phyloP scores from a whole-genome alignment of 2,329 filamentous ascomycete species.

The Claviceps digitariae region DNA sequence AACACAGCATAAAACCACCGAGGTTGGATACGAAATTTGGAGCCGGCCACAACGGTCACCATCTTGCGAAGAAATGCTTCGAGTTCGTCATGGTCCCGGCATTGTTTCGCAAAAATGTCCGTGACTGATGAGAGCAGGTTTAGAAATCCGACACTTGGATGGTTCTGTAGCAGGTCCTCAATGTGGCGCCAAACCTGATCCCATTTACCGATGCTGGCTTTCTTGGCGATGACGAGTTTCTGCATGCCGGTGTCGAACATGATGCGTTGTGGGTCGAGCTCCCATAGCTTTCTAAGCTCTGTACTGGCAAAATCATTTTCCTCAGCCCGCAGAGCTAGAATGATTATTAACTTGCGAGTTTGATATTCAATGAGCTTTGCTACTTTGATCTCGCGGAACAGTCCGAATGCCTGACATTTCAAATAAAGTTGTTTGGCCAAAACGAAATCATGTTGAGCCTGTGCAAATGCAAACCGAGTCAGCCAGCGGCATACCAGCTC shows the following conservation, averaged over 20 bases:
- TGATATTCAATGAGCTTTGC: slow-evolving; percentile 13
- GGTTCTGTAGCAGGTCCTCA: slow-evolving; percentile 10
- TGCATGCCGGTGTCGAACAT: slow-evolving; percentile 16
- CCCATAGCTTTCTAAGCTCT: slow-evolving; percentile 14
- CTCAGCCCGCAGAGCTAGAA: slow-evolving; percentile 15
- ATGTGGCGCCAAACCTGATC: slow-evolving; percentile 11
- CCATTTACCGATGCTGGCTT: slow-evolving; percentile 18
- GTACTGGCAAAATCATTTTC: slow-evolving; percentile 14
- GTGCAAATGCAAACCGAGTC: slow-evolving; percentile 1
- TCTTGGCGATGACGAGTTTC: slow-evolving; percentile 13
- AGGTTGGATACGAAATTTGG: slow-evolving; percentile 15
- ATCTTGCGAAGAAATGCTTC: slow-evolving; percentile 17
- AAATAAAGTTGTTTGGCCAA: slow-evolving; percentile 15
- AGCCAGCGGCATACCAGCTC: slow-evolving; percentile 8
- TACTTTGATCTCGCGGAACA: slow-evolving; percentile 12
- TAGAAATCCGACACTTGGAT: slow-evolving; percentile 13
- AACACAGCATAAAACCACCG: slow-evolving; percentile 18
- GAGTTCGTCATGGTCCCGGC: slow-evolving; percentile 13
- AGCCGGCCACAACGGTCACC: slow-evolving; percentile 12
- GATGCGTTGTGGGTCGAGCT: slow-evolving; percentile 9
- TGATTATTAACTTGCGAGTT: slow-evolving; percentile 15
- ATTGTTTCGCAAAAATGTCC: slow-evolving; percentile 15
- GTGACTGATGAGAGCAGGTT: slow-evolving; percentile 19
- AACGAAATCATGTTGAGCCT: slow-evolving; percentile 2
- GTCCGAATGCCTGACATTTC: slow-evolving; percentile 15